These are phyloP conservation scores for Microascus cirrosus DNA, from an alignment of 2,329 filamentous ascomycete species.

Conservation along the genomic window DNA sequence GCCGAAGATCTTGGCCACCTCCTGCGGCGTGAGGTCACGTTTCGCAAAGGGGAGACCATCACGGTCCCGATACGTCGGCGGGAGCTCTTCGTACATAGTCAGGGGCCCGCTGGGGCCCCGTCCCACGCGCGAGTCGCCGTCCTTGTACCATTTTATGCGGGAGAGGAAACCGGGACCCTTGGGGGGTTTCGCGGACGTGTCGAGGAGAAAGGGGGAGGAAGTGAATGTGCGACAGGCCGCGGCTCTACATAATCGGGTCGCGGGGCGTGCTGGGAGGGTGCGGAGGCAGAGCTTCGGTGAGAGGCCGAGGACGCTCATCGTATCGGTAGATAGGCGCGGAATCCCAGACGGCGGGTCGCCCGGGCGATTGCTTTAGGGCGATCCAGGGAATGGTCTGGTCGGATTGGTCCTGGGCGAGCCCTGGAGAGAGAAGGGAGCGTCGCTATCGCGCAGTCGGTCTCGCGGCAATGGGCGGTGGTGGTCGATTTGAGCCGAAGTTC, in stretches of 20 bases:
- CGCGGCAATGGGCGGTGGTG: neutral
- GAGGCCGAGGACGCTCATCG: constrained; percentile 8
- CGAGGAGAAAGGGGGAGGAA: constrained; percentile 1
- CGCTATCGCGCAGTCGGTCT: neutral
- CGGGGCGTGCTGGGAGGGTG: neutral
- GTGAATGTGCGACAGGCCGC: constrained; percentile 4
- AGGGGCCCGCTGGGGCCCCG: constrained; percentile 21
- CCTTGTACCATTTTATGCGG: constrained; percentile 6
- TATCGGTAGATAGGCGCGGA: neutral
- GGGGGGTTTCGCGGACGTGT: constrained; percentile 4
- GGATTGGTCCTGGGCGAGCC: neutral
- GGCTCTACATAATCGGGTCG: constrained; percentile 2
- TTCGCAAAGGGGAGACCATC: constrained; percentile 41
- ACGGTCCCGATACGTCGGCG: constrained; percentile 42
- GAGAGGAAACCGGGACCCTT: neutral
- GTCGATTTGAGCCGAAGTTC: neutral
- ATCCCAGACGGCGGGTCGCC: neutral
- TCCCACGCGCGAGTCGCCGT: neutral
- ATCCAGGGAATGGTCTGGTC: neutral
- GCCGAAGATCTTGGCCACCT: constrained; percentile 40
- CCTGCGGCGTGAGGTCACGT: constrained; percentile 33
- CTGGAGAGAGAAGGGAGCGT: neutral
- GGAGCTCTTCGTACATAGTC: constrained; percentile 47
- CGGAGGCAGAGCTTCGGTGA: constrained; percentile 5
- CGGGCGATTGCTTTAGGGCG: neutral